Base-by-base conservation (phyloP, 768 basidiomycete genomes). In the Leccinum broughii region DNA sequence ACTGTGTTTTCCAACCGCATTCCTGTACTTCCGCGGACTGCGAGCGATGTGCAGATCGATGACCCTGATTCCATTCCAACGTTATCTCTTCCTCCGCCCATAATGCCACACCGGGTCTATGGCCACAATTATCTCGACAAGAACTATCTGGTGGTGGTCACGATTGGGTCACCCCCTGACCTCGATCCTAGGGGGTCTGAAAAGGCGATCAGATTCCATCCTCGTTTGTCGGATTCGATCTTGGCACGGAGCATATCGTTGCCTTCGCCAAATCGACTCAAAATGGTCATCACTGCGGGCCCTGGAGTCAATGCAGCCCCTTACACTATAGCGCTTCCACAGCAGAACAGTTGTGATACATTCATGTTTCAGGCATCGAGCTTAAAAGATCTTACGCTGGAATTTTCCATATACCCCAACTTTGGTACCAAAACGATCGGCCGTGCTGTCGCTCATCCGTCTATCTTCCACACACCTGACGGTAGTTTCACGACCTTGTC, bases 351-450 rank as follows among this genome's bases (percentile, higher is more conserved):
- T 55, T 79, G 83, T 63, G 85, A 88, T 62, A 84, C 88, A 6
- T 93, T 97, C 69, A 79, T 88, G 14, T 97, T 98, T 79, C 96
- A 98, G 76, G 84, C 92, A 56, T 81, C 89, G 41, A 84, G 83
- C 32, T 76, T 95, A 34, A 84, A 86, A 52, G 80, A 81, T 34
- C 81, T 98, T 56, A 84, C 86, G 1, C 76, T 99, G 68, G 92
- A 97, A 72, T 93, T 98, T 71, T 97, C 96, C 22, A 79, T 98
- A 32, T 98, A 95, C 77, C 97, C 97, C 13, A 96, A 92, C 66
- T 98, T 98, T 76, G 97, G 97, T 15, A 95, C 93, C 15, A 96
- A 93, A 76, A 93, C 95, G 17, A 92, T 99, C 62, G 97, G 96
- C 13, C 86, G 94, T 64, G 95, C 94, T 15, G 85, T 95, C 50